A percentile compares a stretch with the other conserved stretches of the same genome.
These are phyloP conservation scores for Mycena galopus DNA, from an alignment of 768 basidiomycete species.

Conservation along the genomic window DNA sequence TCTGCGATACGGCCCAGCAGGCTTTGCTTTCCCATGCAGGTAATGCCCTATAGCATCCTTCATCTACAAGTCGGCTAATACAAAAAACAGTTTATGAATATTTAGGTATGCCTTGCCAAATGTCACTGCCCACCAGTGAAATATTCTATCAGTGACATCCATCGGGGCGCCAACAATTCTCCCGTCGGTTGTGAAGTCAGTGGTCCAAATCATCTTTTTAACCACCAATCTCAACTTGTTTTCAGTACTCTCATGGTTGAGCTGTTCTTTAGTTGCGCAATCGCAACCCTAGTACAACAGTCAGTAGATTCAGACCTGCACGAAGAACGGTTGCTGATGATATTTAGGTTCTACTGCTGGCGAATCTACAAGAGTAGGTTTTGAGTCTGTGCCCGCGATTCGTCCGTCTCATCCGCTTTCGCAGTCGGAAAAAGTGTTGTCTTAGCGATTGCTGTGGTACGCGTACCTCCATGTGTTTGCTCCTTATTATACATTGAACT, in stretches of 20 bases:
- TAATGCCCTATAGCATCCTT: not conserved
- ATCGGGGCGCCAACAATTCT: conserved; percentile 12
- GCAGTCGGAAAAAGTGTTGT: conserved; percentile 25
- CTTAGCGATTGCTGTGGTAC: conserved; percentile 21
- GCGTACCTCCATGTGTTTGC: not conserved
- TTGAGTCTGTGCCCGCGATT: not conserved
- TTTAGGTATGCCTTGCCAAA: conserved; percentile 10
- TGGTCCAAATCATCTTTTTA: not conserved
- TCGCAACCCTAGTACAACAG: conserved; percentile 37
- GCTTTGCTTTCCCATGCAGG: conserved; percentile 26
- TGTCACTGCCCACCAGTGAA: not conserved
- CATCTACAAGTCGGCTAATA: not conserved
- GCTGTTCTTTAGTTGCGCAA: conserved; percentile 37
- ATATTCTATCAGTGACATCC: conserved; percentile 14
- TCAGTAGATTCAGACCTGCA: not conserved
- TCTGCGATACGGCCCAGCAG: conserved; percentile 32
- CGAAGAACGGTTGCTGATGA: not conserved
- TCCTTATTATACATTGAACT: not conserved
- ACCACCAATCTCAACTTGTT: not conserved
- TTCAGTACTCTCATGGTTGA: conserved; percentile 34
- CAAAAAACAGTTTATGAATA: conserved; percentile 18
- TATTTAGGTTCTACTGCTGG: conserved; percentile 34
- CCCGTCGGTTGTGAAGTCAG: conserved; percentile 15
- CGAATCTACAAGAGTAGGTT: conserved; percentile 33
- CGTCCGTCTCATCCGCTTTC: not conserved